phyloP scores from a whole-genome alignment of 2,329 filamentous ascomycete genomes.

The Akanthomyces lecanii region DNA sequence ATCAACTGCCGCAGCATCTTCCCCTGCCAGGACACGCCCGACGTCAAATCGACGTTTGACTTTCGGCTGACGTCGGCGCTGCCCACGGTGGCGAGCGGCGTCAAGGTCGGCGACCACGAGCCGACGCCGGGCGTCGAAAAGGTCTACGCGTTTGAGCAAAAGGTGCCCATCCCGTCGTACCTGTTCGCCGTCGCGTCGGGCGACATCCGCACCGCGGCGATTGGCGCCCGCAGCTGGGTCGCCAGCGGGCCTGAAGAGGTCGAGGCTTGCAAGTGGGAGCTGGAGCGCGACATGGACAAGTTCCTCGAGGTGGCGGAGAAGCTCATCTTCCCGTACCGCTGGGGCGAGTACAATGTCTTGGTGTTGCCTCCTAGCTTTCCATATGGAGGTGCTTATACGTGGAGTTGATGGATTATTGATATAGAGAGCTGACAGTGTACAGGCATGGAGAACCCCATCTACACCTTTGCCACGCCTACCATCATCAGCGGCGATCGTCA shows the following conservation, averaged over 20 bases:
- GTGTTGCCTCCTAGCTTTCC: constrained; percentile 87
- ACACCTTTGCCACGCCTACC: constrained; percentile 91
- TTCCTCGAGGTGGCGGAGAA: constrained; percentile 85
- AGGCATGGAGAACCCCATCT: constrained; percentile 89
- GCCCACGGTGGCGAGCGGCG: constrained; percentile 86
- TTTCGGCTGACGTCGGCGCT: constrained; percentile 84
- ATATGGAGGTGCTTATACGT: constrained; percentile 61
- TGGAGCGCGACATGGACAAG: constrained; percentile 85
- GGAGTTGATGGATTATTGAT: background rate
- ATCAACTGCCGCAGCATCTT: constrained; percentile 93
- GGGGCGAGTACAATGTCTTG: constrained; percentile 93
- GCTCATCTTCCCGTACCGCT: constrained; percentile 79
- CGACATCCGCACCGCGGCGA: constrained; percentile 78
- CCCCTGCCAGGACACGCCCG: constrained; percentile 95
- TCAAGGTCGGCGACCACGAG: constrained; percentile 48
- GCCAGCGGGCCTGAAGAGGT: constrained; percentile 87
- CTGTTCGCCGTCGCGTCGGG: constrained; percentile 88
- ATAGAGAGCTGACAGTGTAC: constrained; percentile 22
- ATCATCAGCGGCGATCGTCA: constrained; percentile 87
- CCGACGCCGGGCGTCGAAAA: constrained; percentile 47
- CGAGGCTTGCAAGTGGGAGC: constrained; percentile 79
- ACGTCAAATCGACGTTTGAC: constrained; percentile 91
- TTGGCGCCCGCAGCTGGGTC: constrained; percentile 80
- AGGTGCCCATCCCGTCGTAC: constrained; percentile 89
- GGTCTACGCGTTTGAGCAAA: constrained; percentile 82